Conservation (phyloP, 768 basidiomycete species). For the Mycena alexandri region DNA sequence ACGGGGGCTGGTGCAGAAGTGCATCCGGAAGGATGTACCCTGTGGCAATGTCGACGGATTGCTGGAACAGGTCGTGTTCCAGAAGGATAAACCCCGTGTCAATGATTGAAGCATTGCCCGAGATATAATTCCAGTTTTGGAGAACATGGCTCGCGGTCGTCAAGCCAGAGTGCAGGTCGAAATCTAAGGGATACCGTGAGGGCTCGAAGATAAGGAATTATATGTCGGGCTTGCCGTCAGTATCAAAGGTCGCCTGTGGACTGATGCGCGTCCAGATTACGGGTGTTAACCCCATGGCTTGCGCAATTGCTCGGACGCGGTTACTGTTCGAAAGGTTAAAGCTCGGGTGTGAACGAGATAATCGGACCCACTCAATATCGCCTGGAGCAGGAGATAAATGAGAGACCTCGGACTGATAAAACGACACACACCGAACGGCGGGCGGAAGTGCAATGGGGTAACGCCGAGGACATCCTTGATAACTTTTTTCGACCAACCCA, state of each 20-base stretch:
- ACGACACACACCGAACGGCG: constrained; percentile 66
- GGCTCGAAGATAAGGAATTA: not conserved
- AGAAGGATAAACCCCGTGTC: constrained; percentile 89
- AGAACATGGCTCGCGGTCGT: constrained; percentile 70
- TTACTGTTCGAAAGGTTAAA: constrained; percentile 60
- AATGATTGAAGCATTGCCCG: constrained; percentile 69
- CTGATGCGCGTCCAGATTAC: constrained; percentile 88
- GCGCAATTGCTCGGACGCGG: constrained; percentile 86
- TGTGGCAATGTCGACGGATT: constrained; percentile 86
- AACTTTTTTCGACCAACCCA: constrained; percentile 89
- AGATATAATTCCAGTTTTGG: constrained; percentile 80
- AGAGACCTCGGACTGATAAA: not conserved
- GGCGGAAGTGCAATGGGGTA: constrained; percentile 83
- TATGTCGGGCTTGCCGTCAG: constrained; percentile 59
- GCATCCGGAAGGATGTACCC: constrained; percentile 90
- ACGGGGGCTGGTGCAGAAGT: constrained; percentile 70
- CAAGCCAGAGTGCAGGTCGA: constrained; percentile 79
- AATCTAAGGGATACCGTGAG: constrained; percentile 63
- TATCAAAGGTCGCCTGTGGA: constrained; percentile 75
- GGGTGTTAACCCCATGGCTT: constrained; percentile 85
- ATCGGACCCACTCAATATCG: constrained; percentile 73
- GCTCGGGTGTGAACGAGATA: not conserved
- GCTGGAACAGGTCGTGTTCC: constrained; percentile 89
- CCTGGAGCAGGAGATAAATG: constrained; percentile 40
- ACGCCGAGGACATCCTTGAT: constrained; percentile 87